These are phyloP conservation scores for Vickermania spadyakhi DNA, from an alignment of 208 protist species.

Conservation along the genomic window DNA sequence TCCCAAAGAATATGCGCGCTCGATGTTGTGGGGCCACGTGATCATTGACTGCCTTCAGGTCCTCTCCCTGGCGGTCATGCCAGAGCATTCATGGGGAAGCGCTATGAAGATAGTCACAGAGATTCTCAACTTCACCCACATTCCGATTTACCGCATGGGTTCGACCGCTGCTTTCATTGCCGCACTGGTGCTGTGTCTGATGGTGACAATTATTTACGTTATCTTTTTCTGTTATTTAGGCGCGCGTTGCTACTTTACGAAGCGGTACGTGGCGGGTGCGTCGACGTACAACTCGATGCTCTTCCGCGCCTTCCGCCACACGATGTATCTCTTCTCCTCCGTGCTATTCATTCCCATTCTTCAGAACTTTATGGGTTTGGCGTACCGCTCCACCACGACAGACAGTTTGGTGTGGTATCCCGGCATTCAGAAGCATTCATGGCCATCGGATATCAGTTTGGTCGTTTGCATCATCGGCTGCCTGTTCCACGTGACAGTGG, in stretches of 20 bases:
- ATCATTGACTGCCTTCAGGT: conserved; percentile 11
- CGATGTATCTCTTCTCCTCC: conserved; percentile 3
- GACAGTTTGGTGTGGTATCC: conserved; percentile 8
- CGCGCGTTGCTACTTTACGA: background rate
- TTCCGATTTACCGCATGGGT: conserved; percentile 12
- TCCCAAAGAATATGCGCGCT: background rate
- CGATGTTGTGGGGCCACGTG: conserved; percentile 3
- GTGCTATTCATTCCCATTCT: conserved; percentile 12
- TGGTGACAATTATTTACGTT: conserved; percentile 3
- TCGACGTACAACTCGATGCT: background rate
- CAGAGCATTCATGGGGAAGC: conserved; percentile 9
- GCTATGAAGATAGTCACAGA: conserved; percentile 4
- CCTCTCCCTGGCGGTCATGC: conserved; percentile 10
- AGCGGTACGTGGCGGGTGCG: background rate
- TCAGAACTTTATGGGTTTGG: conserved; percentile 10
- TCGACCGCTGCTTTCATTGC: conserved; percentile 2
- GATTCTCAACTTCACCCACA: conserved; percentile 11
- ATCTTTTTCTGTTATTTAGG: conserved; percentile 2
- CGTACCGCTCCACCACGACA: background rate
- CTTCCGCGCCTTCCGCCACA: conserved; percentile 3
- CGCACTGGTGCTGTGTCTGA: conserved; percentile 1
- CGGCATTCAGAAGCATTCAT: background rate
- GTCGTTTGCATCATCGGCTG: conserved; percentile 8
- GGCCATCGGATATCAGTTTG: background rate
- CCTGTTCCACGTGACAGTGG: background rate